Evolutionary conservation across 805 yeast genomes (phyloP).

Genomic region (Candida palmyrensis): DNA sequence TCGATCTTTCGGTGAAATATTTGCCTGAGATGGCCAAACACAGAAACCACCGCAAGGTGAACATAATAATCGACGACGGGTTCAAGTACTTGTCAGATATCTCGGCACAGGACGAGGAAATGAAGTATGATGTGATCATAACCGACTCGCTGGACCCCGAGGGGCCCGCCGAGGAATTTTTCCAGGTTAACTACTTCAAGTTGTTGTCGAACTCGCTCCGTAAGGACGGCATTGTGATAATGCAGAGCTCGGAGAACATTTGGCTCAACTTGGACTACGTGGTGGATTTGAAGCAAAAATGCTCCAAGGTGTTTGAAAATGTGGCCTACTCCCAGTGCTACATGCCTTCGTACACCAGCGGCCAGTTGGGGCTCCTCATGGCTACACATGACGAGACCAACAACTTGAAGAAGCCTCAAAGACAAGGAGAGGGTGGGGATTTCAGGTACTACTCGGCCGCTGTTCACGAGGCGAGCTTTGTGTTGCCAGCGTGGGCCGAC

Average conservation of each 20-base stretch:
- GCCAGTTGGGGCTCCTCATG: slow-evolving; percentile 76
- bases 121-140: slow-evolving; percentile 74
- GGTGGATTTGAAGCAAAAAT: slow-evolving; percentile 41
- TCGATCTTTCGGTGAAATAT: slow-evolving; percentile 62
- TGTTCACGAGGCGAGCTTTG: slow-evolving; percentile 69
- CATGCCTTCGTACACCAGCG: slow-evolving; percentile 85
- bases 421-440: slow-evolving; percentile 36
- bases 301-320: slow-evolving; percentile 51
- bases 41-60: slow-evolving; percentile 59
- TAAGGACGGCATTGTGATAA: slow-evolving; percentile 63
- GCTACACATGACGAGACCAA: slow-evolving; percentile 53
- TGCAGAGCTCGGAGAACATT: slow-evolving; percentile 73
- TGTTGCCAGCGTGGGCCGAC: slow-evolving; percentile 77
- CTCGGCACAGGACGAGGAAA: slow-evolving; percentile 22
- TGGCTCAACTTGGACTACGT: slow-evolving; percentile 65
- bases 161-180: slow-evolving; percentile 90
- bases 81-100: slow-evolving; percentile 56
- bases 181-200: slow-evolving; percentile 71
- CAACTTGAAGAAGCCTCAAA: slow-evolving; percentile 46
- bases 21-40: slow-evolving; percentile 72
- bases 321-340: slow-evolving; percentile 71
- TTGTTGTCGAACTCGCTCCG: slow-evolving; percentile 60
- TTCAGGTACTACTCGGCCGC: slow-evolving; percentile 62
- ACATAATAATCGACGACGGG: slow-evolving; percentile 74
- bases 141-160: slow-evolving; percentile 95